Percentiles rank a stretch among this genome's conserved stretches.
phyloP scores from a whole-genome alignment of 495 filamentous ascomycete species.

The Thozetella sp. region DNA sequence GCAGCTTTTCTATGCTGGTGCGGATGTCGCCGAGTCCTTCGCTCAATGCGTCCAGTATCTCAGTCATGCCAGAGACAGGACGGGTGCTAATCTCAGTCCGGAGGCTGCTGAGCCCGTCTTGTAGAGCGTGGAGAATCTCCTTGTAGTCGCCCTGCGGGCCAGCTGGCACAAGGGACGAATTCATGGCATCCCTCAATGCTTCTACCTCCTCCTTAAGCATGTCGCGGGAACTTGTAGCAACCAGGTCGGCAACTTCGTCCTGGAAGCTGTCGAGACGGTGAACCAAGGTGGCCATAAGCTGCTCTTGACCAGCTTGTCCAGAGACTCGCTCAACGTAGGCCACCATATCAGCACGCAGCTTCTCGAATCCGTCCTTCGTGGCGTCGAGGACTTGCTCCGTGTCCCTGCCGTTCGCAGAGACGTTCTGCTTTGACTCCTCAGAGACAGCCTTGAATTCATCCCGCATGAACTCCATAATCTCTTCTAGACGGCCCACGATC shows the following conservation, averaged over 20 bases:
- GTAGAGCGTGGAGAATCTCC: slow-evolving; percentile 69
- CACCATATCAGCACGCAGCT: slow-evolving; percentile 78
- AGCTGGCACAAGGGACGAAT: slow-evolving; percentile 64
- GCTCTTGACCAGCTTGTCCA: slow-evolving; percentile 70
- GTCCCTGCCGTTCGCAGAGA: slow-evolving; percentile 71
- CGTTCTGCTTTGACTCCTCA: slow-evolving; percentile 73
- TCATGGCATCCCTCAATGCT: slow-evolving; percentile 73
- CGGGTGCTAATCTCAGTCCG: slow-evolving; percentile 64
- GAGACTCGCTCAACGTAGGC: slow-evolving; percentile 71
- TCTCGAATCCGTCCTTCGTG: slow-evolving; percentile 82
- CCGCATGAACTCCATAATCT: slow-evolving; percentile 74
- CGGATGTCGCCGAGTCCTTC: slow-evolving; percentile 78
- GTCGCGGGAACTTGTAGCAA: slow-evolving; percentile 52
- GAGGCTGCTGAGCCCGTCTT: slow-evolving; percentile 68
- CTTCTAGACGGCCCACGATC: slow-evolving; percentile 72
- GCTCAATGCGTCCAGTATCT: slow-evolving; percentile 80
- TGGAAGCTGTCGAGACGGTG: slow-evolving; percentile 73
- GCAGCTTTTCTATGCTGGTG: slow-evolving; percentile 72
- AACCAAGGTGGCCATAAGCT: slow-evolving; percentile 75
- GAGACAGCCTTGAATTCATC: slow-evolving; percentile 59
- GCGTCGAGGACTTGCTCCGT: slow-evolving; percentile 83
- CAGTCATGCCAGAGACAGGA: slow-evolving; percentile 60
- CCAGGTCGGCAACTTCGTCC: slow-evolving; percentile 63
- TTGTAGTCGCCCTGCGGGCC: slow-evolving; percentile 47
- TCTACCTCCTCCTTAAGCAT: slow-evolving; percentile 80